Evolutionary conservation across 2,329 filamentous ascomycete species (phyloP), one percentile per base, ranked within the genome.

Genomic region (Pseudophaeomoniella oleicola): DNA sequence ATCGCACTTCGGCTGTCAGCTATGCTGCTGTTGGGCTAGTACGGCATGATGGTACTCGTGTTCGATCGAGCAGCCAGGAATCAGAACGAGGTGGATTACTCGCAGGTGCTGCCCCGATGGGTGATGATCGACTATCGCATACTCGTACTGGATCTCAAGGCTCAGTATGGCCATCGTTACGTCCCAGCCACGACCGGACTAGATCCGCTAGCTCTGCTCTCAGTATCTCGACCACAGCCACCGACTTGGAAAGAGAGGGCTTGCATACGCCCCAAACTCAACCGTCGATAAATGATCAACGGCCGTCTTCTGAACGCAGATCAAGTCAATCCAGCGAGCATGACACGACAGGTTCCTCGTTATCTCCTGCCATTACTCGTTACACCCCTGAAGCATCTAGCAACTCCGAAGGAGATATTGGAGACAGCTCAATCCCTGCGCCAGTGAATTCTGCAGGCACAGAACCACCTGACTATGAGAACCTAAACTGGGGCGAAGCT

Each of bases 1-100:
- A 57, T 14, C 56, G 64, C 13, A 58, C 67, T 34, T 58, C 63
- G n/a, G 62, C 56, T 37, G 64, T 67, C 10, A 62, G 52, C 27
- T 67, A 67, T 42, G 63, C 59, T 4, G 59, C 57, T 4, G 42
- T 67, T 14, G 64, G 64, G 9, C 57, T 61, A 43, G 64, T 66
- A 13, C 57, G 64, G 34, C 64, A 67, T 37, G 64, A 67, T 43
- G 64, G 64, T 3, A 62, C 60, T 2, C 56, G 64, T n/a, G 43
- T 67, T 27, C 60, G 63, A 34, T 58, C 60, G 12, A 57, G 58
- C 39, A 66, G 63, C 16, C 52, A 55, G 19, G 64, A 67, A 42
- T 66, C 64, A 1, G 64, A 67, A 43, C 55, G 57, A 30, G 56
- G 56, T n/a, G 63, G 63, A 3, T 50, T 67, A 2, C 49, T 67